Evolutionary conservation across 768 basidiomycete genomes (phyloP).

Genomic region (Russula sp.): DNA sequence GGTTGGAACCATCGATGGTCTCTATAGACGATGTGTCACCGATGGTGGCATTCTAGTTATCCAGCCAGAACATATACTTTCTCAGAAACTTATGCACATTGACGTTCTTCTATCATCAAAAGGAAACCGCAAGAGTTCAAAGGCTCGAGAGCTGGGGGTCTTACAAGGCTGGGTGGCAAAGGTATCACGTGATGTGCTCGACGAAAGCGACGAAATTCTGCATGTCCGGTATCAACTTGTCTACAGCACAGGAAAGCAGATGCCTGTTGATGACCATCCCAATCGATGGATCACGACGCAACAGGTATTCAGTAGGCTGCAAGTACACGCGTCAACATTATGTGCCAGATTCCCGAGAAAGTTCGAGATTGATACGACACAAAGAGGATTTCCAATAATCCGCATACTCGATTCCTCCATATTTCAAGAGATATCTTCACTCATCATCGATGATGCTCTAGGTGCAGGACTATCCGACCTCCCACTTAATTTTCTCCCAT

Average conservation of each 20-base stretch:
- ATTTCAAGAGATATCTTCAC: background rate
- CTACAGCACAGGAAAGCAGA: constrained; percentile 37
- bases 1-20: constrained; percentile 22
- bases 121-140: background rate
- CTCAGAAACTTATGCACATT: constrained; percentile 41
- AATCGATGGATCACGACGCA: constrained; percentile 38
- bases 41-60: constrained; percentile 38
- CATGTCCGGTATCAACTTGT: constrained; percentile 42
- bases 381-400: background rate
- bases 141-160: background rate
- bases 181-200: constrained; percentile 9
- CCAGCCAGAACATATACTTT: constrained; percentile 50
- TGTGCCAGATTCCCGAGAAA: background rate
- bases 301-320: constrained; percentile 31
- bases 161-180: background rate
- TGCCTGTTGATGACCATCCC: constrained; percentile 34
- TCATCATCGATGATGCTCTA: background rate
- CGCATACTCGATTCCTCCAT: background rate
- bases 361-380: background rate
- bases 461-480: background rate
- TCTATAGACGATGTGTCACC: constrained; percentile 35
- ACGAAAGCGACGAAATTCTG: constrained; percentile 31
- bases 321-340: constrained; percentile 6
- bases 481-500: background rate
- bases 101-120: constrained; percentile 28